Evolutionary conservation across 371 early-diverging fungal species (phyloP).

Genomic region (Circinella umbellata): DNA sequence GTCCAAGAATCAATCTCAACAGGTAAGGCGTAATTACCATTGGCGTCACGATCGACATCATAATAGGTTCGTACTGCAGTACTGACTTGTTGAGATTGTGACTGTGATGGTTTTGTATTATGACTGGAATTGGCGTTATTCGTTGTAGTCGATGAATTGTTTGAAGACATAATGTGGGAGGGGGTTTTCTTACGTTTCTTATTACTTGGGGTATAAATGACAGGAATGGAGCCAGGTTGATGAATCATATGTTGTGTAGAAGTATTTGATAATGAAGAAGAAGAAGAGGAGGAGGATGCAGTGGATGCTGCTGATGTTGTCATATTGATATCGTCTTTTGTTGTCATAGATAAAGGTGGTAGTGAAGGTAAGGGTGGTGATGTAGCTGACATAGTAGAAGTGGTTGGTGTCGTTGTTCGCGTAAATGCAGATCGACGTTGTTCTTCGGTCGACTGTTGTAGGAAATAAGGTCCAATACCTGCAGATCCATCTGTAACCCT

Average conservation of each 20-base stretch:
- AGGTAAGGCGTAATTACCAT: slow-evolving; percentile 80
- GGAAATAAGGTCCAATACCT: slow-evolving; percentile 9
- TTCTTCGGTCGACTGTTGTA: slow-evolving; percentile 3
- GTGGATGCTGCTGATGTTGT: background rate
- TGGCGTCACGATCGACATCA: slow-evolving; percentile 67
- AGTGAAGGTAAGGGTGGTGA: no score
- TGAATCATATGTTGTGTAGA: background rate
- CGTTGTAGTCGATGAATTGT: slow-evolving; percentile 13
- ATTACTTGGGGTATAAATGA: slow-evolving; percentile 36
- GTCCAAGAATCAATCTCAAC: slow-evolving; percentile 85
- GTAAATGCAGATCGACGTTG: slow-evolving; percentile 20
- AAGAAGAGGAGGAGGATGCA: background rate
- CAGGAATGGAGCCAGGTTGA: slow-evolving; percentile 23
- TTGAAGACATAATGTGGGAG: slow-evolving; percentile 6
- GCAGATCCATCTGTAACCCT: slow-evolving; percentile 12
- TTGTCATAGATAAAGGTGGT: no score
- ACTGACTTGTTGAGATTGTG: slow-evolving; percentile 29
- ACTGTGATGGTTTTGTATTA: background rate
- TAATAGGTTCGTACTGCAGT: slow-evolving; percentile 48
- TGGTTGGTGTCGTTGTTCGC: slow-evolving; percentile 9
- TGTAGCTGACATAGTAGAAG: background rate
- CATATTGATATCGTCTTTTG: slow-evolving; percentile 9
- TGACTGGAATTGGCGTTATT: slow-evolving; percentile 9
- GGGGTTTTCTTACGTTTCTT: slow-evolving; percentile 35
- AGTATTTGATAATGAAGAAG: background rate